phyloP scores from a whole-genome alignment of 1,284 basidiomycete species.

The Phylloboletellus chloephorus region DNA sequence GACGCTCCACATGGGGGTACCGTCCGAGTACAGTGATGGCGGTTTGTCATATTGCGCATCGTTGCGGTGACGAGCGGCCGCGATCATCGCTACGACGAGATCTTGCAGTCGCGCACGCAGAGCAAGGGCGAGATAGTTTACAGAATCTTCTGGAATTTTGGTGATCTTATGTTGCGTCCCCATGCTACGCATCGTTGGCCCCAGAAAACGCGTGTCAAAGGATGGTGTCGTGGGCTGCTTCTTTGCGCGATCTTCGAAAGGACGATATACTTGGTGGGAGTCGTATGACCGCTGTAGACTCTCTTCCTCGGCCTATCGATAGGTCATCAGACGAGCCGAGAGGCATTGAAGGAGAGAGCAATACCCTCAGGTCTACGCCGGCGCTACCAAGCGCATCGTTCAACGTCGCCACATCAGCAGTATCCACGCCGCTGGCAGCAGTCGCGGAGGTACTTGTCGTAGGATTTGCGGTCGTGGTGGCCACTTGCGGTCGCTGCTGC shows the following conservation, averaged over 20 bases:
- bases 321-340: neutral
- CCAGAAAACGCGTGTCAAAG: slow-evolving; percentile 60
- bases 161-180: slow-evolving; percentile 59
- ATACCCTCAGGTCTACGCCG: slow-evolving; percentile 72
- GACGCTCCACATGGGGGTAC: slow-evolving; percentile 74
- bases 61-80: slow-evolving; percentile 63
- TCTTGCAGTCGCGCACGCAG: slow-evolving; percentile 70
- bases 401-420: slow-evolving; percentile 65
- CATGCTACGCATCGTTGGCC: slow-evolving; percentile 57
- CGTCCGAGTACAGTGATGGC: slow-evolving; percentile 58
- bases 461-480: slow-evolving; percentile 18
- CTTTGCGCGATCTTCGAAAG: slow-evolving; percentile 66
- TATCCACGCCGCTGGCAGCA: slow-evolving; percentile 41
- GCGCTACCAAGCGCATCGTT: slow-evolving; percentile 80
- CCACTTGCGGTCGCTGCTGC: slow-evolving; percentile 28
- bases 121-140: slow-evolving; percentile 74
- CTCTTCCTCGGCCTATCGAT: slow-evolving; percentile 70
- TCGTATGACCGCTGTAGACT: slow-evolving; percentile 62
- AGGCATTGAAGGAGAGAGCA: slow-evolving; percentile 16
- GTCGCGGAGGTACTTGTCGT: slow-evolving; percentile 21
- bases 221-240: slow-evolving; percentile 63
- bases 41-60: slow-evolving; percentile 67
- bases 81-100: slow-evolving; percentile 64
- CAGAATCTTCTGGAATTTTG: slow-evolving; percentile 62
- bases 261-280: slow-evolving; percentile 50